Evolutionary conservation across 139 green algal species (phyloP).

Genomic region (Chlorella sp.): DNA sequence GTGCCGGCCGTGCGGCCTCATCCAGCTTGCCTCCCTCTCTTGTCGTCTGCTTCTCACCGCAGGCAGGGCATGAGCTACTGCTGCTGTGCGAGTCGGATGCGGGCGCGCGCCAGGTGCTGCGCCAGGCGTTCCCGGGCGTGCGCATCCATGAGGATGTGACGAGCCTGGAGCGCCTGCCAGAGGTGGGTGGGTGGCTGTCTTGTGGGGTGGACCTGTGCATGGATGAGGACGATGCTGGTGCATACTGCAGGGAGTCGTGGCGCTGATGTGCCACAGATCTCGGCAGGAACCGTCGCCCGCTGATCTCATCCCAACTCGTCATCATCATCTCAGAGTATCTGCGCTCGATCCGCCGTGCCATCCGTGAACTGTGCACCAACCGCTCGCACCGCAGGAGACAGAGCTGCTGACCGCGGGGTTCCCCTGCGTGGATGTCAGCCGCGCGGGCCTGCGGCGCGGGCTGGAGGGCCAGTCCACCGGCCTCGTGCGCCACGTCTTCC

Average conservation of each 20-base stretch:
- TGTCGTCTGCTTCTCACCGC: background rate
- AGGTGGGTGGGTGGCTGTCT: conserved; percentile 14
- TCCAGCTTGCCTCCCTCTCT: background rate
- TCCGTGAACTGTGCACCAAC: too few relatives aligned
- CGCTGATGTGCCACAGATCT: too few relatives aligned
- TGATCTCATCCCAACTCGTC: too few relatives aligned
- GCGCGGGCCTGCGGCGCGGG: conserved; percentile 73
- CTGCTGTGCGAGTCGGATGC: conserved; percentile 84
- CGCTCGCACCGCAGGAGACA: conserved; percentile 77
- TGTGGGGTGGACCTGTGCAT: too few relatives aligned
- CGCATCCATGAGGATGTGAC: conserved; percentile 40
- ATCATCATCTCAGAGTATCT: too few relatives aligned
- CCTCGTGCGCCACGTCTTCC: conserved; percentile 87
- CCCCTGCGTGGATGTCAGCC: conserved; percentile 89
- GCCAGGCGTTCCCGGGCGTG: background rate
- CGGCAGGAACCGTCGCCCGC: too few relatives aligned
- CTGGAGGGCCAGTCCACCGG: conserved; percentile 78
- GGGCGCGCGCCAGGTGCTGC: conserved; percentile 73
- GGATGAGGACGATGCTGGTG: too few relatives aligned
- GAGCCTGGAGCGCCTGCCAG: conserved; percentile 39
- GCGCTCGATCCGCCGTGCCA: too few relatives aligned
- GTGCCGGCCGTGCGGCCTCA: background rate
- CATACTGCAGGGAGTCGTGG: too few relatives aligned
- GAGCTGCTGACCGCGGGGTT: conserved; percentile 90
- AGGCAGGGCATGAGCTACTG: conserved; percentile 88